Evolutionary conservation across 352 stramenopile species (phyloP), one percentile per base, ranked within the genome.

Genomic region (Phytophthora tubulina): DNA sequence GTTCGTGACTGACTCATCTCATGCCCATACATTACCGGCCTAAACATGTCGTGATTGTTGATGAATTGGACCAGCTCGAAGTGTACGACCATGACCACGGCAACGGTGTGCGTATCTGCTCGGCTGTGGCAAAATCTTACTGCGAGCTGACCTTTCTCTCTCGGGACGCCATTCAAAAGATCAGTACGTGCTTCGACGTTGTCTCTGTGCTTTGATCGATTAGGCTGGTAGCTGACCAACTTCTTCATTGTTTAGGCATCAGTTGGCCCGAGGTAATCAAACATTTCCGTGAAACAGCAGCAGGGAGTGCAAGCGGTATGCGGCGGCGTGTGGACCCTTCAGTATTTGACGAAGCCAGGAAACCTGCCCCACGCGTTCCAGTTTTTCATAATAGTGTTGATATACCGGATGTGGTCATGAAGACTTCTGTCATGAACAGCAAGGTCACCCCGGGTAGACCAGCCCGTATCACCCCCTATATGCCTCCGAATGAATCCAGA

Each of bases 61-160:
- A 13, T 8, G 2, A 30, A 33, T 50, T 42, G 9, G 35, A 63
- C 45, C 51, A 92, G 79, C 71, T 96, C n/a, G 89, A 96, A 68
- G 79, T 96, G 17, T 96, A 94, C 54, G 86, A 94, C 52, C 78
- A 89, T 35, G 67, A 91, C 4, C 83, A 93, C 48, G 89, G 87
- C 38, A 92, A 93, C 21, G 87, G 88, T n/a, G 84, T 95, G 9
- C 89, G 89, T n/a, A 90, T 96, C 41, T 94, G 84, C 59, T 93
- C 85, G 3, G 89, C 89, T 6, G 81, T 96, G 14, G 86, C 88
- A 3, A 91, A 86, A 55, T 85, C 85, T 8, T 96, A 93, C 42
- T 90, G 82, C 35, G 87, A 96, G 42, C 72, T 95, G 17, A 92
- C 85, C 5, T 96, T 96, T 70, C 66, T 96, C 13, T 96, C 89